Conservation (phyloP, 2,329 filamentous ascomycete genomes). For the Stemphylium beticola region DNA sequence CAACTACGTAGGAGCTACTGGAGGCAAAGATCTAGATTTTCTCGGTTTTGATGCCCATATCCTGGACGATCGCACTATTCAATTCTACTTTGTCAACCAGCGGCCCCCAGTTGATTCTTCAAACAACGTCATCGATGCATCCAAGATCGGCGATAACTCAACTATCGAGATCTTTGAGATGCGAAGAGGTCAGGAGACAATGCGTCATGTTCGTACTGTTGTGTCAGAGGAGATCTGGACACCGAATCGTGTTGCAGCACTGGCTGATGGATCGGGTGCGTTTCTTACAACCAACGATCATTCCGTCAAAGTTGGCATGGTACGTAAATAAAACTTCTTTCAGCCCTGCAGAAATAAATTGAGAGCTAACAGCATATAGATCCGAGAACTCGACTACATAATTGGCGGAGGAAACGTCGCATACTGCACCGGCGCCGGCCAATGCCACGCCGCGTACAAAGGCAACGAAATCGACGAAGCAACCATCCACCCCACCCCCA, state of each 20-base stretch:
- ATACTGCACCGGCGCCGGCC: conserved; percentile 25
- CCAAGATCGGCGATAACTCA: conserved; percentile 30
- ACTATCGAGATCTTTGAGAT: conserved; percentile 39
- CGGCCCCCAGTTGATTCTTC: conserved; percentile 33
- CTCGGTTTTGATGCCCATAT: conserved; percentile 38
- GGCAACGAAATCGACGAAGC: conserved; percentile 14
- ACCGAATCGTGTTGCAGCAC: conserved; percentile 32
- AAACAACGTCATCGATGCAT: conserved; percentile 28
- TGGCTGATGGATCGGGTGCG: conserved; percentile 26
- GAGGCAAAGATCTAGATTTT: conserved; percentile 29
- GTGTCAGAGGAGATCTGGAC: conserved; percentile 25
- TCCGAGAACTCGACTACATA: conserved; percentile 28
- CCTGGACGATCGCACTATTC: conserved; percentile 30
- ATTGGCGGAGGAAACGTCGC: conserved; percentile 39
- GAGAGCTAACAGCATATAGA: conserved; percentile 3
- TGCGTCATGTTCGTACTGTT: conserved; percentile 33
- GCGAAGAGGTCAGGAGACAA: conserved; percentile 25
- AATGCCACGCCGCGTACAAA: conserved; percentile 26
- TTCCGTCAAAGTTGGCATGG: conserved; percentile 32
- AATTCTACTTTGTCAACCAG: conserved; percentile 39
- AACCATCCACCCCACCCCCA: not conserved
- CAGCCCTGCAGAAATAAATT: not conserved
- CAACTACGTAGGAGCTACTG: conserved; percentile 28
- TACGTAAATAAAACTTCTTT: not conserved
- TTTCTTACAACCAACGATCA: conserved; percentile 39